Evolutionary conservation across 257 asterid genomes (phyloP).

Genomic region (Agastache rugosa): DNA sequence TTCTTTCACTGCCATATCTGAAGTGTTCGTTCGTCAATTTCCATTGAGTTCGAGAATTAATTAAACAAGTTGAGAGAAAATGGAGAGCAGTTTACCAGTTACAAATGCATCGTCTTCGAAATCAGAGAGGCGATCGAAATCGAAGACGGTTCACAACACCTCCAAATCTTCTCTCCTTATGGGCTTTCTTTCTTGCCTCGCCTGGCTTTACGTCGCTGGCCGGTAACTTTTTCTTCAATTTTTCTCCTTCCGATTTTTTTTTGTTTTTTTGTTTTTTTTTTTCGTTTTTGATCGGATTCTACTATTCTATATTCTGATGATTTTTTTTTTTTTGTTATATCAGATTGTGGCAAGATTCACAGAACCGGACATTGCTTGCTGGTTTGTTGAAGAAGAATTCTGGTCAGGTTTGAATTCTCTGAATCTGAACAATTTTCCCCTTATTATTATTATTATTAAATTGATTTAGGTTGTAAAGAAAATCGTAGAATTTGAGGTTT

Average conservation of each 20-base stretch:
- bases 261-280: background rate
- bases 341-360: slow-evolving; percentile 98
- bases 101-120: slow-evolving; percentile 53
- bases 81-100: slow-evolving; percentile 58
- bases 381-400: slow-evolving; percentile 59
- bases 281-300: background rate
- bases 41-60: background rate
- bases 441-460: background rate
- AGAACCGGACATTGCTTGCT: slow-evolving; percentile 65
- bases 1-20: background rate
- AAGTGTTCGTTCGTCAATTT: background rate
- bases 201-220: slow-evolving; percentile 96
- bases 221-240: slow-evolving; percentile 50
- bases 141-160: slow-evolving; percentile 56
- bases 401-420: slow-evolving; percentile 63
- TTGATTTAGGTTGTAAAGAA: slow-evolving; percentile 20
- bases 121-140: slow-evolving; percentile 82
- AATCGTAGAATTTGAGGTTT: background rate
- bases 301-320: background rate
- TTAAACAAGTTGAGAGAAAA: background rate
- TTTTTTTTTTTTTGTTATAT: slow-evolving; percentile 10
- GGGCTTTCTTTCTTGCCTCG: slow-evolving; percentile 83
- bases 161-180: slow-evolving; percentile 72
- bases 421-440: slow-evolving; percentile 17
- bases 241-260: background rate